These are phyloP conservation scores for Abelmoschus esculentus DNA, from an alignment of 345 rosid genomes.

Conservation along the genomic window DNA sequence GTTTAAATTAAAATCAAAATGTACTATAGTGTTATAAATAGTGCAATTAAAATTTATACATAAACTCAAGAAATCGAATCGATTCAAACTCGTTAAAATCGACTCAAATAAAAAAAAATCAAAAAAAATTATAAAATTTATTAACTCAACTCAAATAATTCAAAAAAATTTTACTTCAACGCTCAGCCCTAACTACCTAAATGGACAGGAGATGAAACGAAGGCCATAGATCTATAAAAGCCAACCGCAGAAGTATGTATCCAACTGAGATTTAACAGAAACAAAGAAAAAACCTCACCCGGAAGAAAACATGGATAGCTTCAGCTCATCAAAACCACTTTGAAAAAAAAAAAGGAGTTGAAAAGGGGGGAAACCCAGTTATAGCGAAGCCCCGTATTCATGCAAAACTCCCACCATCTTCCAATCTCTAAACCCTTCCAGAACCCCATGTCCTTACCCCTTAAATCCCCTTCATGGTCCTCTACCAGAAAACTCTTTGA, in stretches of 20 bases:
- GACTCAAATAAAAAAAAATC: no score
- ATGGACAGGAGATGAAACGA: no score
- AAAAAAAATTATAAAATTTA: no score
- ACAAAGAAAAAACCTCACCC: neutral
- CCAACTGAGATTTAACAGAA: neutral
- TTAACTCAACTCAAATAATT: no score
- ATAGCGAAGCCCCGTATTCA: slow-evolving; percentile 3
- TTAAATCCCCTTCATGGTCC: slow-evolving; percentile 63
- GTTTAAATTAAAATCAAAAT: no score
- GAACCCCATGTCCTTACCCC: slow-evolving; percentile 31
- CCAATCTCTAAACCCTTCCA: neutral
- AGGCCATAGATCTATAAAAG: neutral
- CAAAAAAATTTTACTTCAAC: no score
- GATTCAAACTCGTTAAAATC: no score
- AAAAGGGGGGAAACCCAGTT: no score
- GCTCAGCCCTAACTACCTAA: no score
- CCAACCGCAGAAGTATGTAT: neutral
- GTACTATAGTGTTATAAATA: no score
- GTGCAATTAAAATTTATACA: no score
- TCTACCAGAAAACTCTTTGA: slow-evolving; percentile 60
- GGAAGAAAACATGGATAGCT: neutral
- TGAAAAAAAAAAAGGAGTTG: neutral
- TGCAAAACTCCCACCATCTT: slow-evolving; percentile 10
- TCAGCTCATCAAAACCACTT: neutral
- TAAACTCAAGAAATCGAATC: no score